Percentiles rank a stretch among this genome's conserved stretches.
These are phyloP conservation scores for Epichloe amarillans DNA, from an alignment of 2,329 filamentous ascomycete genomes.

Conservation along the genomic window DNA sequence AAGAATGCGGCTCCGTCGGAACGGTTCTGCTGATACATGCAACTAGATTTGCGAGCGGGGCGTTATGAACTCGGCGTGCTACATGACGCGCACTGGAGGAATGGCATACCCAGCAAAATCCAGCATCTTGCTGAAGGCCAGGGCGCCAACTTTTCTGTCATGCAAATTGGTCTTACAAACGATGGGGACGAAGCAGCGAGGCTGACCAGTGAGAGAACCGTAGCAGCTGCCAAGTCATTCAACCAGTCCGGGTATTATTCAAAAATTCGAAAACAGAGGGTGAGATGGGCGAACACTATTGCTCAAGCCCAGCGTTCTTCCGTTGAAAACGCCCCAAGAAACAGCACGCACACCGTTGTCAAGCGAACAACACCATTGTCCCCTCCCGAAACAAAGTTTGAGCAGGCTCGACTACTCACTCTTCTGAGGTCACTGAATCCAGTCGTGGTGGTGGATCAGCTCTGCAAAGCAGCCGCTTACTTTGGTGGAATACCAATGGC, in stretches of 20 bases:
- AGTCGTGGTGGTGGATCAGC: constrained; percentile 43
- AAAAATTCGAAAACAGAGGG: constrained; percentile 19
- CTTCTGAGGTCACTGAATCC: constrained; percentile 43
- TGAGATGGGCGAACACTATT: neutral
- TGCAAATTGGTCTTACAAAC: constrained; percentile 44
- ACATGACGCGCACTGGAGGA: constrained; percentile 26
- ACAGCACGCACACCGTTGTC: neutral
- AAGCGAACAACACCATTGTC: constrained; percentile 7
- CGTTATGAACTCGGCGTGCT: neutral
- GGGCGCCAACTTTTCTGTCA: constrained; percentile 49
- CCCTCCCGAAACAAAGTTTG: constrained; percentile 39
- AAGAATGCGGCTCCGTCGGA: neutral
- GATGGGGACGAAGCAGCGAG: constrained; percentile 42
- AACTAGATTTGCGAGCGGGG: neutral
- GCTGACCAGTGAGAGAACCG: constrained; percentile 48
- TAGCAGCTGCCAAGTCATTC: constrained; percentile 41
- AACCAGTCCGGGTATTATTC: constrained; percentile 40
- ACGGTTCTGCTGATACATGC: neutral
- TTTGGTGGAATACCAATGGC: constrained; percentile 47
- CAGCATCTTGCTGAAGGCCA: constrained; percentile 43
- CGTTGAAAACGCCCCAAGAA: neutral
- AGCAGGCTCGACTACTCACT: constrained; percentile 46
- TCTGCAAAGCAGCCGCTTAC: constrained; percentile 49
- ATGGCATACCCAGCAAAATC: constrained; percentile 48
- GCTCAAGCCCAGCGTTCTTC: neutral